Evolutionary conservation across 345 rosid species (phyloP).

Genomic region (Litchi chinensis): DNA sequence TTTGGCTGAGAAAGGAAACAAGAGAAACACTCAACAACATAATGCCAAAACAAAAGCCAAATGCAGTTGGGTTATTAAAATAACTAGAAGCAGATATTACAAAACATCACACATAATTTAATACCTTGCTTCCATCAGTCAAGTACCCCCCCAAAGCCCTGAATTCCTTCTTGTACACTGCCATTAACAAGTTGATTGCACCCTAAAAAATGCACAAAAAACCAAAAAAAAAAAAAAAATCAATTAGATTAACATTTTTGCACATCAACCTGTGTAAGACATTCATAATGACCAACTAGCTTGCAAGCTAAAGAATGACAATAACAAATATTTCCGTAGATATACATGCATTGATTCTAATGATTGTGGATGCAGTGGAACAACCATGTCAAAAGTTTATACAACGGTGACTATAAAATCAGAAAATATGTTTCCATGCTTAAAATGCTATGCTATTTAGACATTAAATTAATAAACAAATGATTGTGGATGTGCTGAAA

Average conservation of each 20-base stretch:
- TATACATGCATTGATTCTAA: background rate
- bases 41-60: conserved; percentile 20
- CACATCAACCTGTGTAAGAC: background rate
- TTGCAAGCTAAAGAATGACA: background rate
- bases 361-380: background rate
- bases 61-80: conserved; percentile 7
- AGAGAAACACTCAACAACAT: background rate
- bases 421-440: background rate
- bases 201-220: conserved; percentile 52
- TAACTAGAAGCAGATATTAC: background rate
- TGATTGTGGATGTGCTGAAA: background rate
- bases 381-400: background rate
- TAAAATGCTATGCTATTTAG: background rate
- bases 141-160: conserved; percentile 62
- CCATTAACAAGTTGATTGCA: conserved; percentile 84
- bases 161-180: conserved; percentile 86
- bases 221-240: too few relatives aligned
- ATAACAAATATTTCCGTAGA: background rate
- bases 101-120: conserved; percentile 8
- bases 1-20: conserved; percentile 57
- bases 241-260: background rate
- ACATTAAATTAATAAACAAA: background rate
- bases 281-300: background rate
- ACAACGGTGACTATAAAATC: background rate
- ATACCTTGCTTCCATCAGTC: conserved; percentile 80